These are phyloP conservation scores for Psilocybe tampanensis DNA, from an alignment of 768 basidiomycete genomes.

Conservation along the genomic window DNA sequence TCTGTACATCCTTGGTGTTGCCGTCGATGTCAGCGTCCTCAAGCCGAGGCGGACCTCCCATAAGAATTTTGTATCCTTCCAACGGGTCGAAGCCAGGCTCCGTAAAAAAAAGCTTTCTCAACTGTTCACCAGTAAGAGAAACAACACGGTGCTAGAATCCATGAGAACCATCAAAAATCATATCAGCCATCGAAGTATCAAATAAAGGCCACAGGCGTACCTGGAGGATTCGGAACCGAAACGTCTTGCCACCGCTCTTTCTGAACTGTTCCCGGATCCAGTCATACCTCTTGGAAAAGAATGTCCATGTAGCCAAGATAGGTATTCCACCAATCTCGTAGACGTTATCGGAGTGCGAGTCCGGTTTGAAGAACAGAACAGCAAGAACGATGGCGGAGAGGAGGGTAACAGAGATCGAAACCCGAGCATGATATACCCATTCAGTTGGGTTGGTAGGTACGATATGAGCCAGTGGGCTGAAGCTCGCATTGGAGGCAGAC, in stretches of 20 bases:
- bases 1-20: neutral
- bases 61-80: slow-evolving; percentile 35
- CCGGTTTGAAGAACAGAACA: neutral
- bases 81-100: slow-evolving; percentile 26
- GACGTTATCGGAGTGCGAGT: neutral
- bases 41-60: slow-evolving; percentile 29
- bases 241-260: slow-evolving; percentile 23
- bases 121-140: slow-evolving; percentile 17
- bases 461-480: slow-evolving; percentile 9
- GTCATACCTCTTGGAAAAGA: slow-evolving; percentile 31
- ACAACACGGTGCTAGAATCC: slow-evolving; percentile 21
- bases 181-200: neutral
- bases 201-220: slow-evolving; percentile 13
- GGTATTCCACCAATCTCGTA: slow-evolving; percentile 25
- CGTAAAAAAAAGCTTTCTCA: slow-evolving; percentile 31
- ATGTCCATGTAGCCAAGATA: slow-evolving; percentile 32
- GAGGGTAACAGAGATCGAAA: neutral
- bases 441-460: neutral
- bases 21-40: slow-evolving; percentile 23
- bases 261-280: slow-evolving; percentile 28
- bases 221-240: slow-evolving; percentile 32
- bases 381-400: slow-evolving; percentile 1
- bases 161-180: neutral
- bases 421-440: neutral
- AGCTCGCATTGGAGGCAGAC: neutral